A percentile compares a stretch with the other conserved stretches of the same genome.
Evolutionary conservation across 2,329 filamentous ascomycete genomes (phyloP).

Genomic region (Verticillium isaacii): DNA sequence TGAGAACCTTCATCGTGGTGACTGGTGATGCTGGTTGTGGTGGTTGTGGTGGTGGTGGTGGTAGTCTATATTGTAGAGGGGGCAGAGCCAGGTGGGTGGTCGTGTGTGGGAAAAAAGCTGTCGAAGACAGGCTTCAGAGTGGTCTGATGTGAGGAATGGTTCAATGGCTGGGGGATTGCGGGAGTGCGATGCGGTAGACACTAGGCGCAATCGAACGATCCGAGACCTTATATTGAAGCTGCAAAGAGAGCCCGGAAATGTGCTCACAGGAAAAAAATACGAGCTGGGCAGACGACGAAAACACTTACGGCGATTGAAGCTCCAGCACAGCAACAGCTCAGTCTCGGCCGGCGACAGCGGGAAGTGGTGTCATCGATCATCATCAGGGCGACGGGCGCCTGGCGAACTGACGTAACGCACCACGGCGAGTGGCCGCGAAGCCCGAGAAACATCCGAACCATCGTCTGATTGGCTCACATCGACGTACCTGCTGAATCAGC

Average conservation of each 20-base stretch:
- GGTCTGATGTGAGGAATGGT: too few relatives aligned
- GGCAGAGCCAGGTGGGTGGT: too few relatives aligned
- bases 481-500: not conserved
- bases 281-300: not conserved
- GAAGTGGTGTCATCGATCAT: not conserved
- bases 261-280: not conserved
- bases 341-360: not conserved
- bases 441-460: not conserved
- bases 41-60: not conserved
- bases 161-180: not conserved
- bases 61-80: too few relatives aligned
- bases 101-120: too few relatives aligned
- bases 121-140: too few relatives aligned
- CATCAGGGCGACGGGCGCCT: not conserved
- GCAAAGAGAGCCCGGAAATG: not conserved
- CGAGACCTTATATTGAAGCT: not conserved
- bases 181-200: not conserved
- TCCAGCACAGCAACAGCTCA: not conserved
- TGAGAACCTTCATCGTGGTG: constrained; percentile 85
- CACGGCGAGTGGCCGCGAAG: not conserved
- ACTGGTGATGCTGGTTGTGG: not conserved
- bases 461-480: not conserved
- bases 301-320: not conserved
- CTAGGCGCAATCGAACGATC: not conserved
- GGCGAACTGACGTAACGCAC: not conserved